Base-by-base conservation (phyloP, 805 yeast species). In the Saccharomycopsis selenospora region DNA sequence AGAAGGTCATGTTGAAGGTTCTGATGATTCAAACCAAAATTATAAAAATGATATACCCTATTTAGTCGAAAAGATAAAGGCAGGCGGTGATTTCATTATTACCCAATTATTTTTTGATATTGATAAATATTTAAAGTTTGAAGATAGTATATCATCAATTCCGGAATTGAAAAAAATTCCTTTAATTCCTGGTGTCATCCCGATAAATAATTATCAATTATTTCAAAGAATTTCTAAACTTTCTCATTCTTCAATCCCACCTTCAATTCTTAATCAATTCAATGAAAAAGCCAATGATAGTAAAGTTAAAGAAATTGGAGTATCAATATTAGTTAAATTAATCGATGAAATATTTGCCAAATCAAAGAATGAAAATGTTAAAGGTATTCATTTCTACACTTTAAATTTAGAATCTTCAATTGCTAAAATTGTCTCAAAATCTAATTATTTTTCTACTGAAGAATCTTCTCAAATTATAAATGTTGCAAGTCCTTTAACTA, bases 1-100 rank as follows among this genome's bases (percentile, higher is more conserved):
- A 7, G 98, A 91, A 62, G 98, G 99, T 14, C 96, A 91, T 65
- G 88, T 87, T 28, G 95, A 89, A 57, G 90, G 93, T 13, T 73
- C 88, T 1, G 80, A 77, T 55, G 65, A 63, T 42, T 62, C 76
- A 7, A 69, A 67, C 33, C 96, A 89, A 62, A 76, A 79, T 57
- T 53, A 28, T 24, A 61, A 62, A 20, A 73, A 73, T 42, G 99
- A 91, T 64, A 59, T 91, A 42, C 91, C 93, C 4, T 88, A 65
- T 60, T 72, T 93, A 64, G 76, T 80, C 44, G 95, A 87, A 56
- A 93, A 93, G 63, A 75, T 91, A 22, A 75, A 80, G 50, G 97
- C 98, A 1, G 99, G 99, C 40, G 99, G 98, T 1, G 95, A 88
- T 60, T 93, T 88, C 61, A 77, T 93, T 46, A 77, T 93, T 54